Conservation (phyloP, 2,329 filamentous ascomycete genomes). For the Torrubiellomyces zombiae region DNA sequence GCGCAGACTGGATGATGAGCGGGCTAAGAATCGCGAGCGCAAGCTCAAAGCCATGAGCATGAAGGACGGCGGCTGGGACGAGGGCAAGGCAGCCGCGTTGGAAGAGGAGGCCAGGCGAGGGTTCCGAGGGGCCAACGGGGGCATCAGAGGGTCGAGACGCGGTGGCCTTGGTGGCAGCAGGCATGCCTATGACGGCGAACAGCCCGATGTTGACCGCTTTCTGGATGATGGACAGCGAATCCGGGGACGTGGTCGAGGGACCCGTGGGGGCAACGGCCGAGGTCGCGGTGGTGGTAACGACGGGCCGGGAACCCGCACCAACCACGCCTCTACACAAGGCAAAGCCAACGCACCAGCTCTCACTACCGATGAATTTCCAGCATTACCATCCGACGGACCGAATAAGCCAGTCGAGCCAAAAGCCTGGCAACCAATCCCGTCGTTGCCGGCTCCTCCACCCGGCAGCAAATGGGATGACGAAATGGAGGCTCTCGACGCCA, state of each 20-base stretch:
- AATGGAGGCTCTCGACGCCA: slow-evolving; percentile 33
- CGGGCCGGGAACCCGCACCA: slow-evolving; percentile 6
- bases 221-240: slow-evolving; percentile 18
- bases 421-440: slow-evolving; percentile 4
- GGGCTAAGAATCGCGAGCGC: slow-evolving; percentile 40
- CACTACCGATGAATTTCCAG: slow-evolving; percentile 18
- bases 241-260: slow-evolving; percentile 14
- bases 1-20: slow-evolving; percentile 38
- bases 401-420: slow-evolving; percentile 9
- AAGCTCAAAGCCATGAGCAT: slow-evolving; percentile 42
- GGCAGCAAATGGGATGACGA: slow-evolving; percentile 40
- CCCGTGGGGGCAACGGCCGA: slow-evolving; percentile 17
- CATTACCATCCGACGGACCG: slow-evolving; percentile 12
- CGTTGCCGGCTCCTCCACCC: slow-evolving; percentile 12
- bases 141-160: slow-evolving; percentile 20
- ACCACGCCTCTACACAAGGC: slow-evolving; percentile 5
- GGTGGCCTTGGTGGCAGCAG: slow-evolving; percentile 24
- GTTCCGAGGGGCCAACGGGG: slow-evolving; percentile 27
- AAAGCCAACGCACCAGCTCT: slow-evolving; percentile 8
- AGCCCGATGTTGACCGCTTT: slow-evolving; percentile 19
- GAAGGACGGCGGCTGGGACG: slow-evolving; percentile 41
- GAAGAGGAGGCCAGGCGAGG: slow-evolving; percentile 22
- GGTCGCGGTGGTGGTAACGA: slow-evolving; percentile 15
- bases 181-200: slow-evolving; percentile 20
- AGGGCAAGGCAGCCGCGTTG: slow-evolving; percentile 31